Evolutionary conservation across 768 basidiomycete species (phyloP), one percentile per base, ranked within the genome.

Genomic region (Russula brevipes): DNA sequence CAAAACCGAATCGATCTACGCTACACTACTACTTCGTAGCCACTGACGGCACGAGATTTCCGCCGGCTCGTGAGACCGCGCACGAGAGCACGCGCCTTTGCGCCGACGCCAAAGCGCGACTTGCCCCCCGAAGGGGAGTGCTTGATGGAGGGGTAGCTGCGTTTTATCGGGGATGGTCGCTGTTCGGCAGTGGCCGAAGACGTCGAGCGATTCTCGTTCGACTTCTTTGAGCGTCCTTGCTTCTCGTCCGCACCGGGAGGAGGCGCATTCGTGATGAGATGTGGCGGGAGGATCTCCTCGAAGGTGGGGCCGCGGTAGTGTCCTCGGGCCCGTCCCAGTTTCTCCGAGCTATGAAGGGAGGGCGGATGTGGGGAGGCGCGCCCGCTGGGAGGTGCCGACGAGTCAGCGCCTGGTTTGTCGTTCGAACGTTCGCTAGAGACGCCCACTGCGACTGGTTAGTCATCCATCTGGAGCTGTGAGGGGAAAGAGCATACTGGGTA

Each of bases 221-320:
- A 0, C n/a, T 46, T 4, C 16, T 56, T 61, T 9, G 46, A 0
- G 7, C 14, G 38, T 16, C 39, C 39, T 11, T 24, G 50, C 14
- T 58, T 41, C 3, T 19, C 9, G 1, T 63, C 60, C n/a, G 33
- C 16, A 4, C 9, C 39, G 14, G 45, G 38, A 19, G 64, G 42
- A 5, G 64, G 64, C 3, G 64, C 64, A 30, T 30, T 53, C 3
- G 61, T 35, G 12, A 65, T 65, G 17, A 58, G 30, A 5, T 65
- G 35, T 4, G 60, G 1, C 0, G 64, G 56, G 14, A 63, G 51
- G 24, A 65, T 49, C 0, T 65, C 61, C 17, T 52, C 60, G 31
- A 63, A 65, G 7, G 64, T 65, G 4, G 49, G 53, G n/a, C 64
- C 64, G 24, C 61, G 60, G 45, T 65, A 57, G 19, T 39, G 59